Conservation (phyloP, 257 asterid genomes). For the Paraleonurus japonicus region DNA sequence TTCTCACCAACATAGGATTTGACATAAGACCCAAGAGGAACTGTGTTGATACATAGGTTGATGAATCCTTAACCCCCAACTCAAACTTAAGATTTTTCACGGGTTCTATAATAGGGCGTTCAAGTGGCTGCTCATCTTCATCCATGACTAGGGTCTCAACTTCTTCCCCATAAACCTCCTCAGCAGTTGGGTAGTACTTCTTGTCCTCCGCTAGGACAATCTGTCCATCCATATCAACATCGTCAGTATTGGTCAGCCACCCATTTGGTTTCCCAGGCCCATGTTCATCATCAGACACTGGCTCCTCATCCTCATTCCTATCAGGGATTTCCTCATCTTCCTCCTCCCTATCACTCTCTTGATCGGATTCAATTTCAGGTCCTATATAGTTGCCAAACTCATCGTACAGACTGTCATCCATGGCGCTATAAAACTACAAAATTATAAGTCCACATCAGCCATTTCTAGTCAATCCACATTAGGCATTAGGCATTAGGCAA, state of each 20-base stretch:
- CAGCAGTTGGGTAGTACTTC: conserved; percentile 94
- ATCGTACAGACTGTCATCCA: conserved; percentile 95
- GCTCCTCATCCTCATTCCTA: conserved; percentile 63
- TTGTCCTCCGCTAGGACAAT: conserved; percentile 93
- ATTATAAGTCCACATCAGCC: neutral
- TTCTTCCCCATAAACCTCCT: conserved; percentile 97
- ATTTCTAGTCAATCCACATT: neutral
- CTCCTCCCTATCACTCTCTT: conserved; percentile 81
- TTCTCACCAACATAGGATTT: conserved; percentile 74
- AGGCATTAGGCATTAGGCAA: neutral
- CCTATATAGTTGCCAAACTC: conserved; percentile 97
- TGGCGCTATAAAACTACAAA: conserved; percentile 38
- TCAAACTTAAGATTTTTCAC: conserved; percentile 91
- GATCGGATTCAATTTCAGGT: conserved; percentile 94
- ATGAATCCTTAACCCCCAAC: conserved; percentile 87
- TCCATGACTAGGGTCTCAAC: conserved; percentile 97
- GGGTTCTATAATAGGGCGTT: conserved; percentile 79
- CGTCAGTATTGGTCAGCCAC: conserved; percentile 69
- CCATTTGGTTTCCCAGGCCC: conserved; percentile 80
- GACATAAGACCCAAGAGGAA: conserved; percentile 96
- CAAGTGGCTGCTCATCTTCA: conserved; percentile 94
- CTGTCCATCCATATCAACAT: conserved; percentile 90
- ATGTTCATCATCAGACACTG: conserved; percentile 63
- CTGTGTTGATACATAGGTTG: conserved; percentile 86
- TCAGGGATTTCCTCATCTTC: conserved; percentile 82